A percentile compares a stretch with the other conserved stretches of the same genome.
These are phyloP conservation scores for Aspergillus pseudotamarii DNA, from an alignment of 2,329 filamentous ascomycete genomes.

Conservation along the genomic window DNA sequence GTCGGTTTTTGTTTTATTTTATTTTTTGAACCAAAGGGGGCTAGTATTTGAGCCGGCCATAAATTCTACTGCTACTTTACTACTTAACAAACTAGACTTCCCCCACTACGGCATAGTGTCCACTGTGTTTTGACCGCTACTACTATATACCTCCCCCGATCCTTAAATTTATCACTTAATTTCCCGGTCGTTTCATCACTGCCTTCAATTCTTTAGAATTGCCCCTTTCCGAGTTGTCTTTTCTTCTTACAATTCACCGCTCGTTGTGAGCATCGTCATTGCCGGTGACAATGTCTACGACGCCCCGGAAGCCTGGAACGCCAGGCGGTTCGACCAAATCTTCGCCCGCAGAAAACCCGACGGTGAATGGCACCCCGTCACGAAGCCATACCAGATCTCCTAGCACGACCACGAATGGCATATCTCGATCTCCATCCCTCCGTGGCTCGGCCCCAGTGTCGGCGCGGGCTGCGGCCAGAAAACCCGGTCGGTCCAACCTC, in stretches of 20 bases:
- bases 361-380: slow-evolving; percentile 38
- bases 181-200: slow-evolving; percentile 28
- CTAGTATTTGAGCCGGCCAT: slow-evolving; percentile 17
- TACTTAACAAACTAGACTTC: slow-evolving; percentile 6
- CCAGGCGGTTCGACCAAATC: slow-evolving; percentile 37
- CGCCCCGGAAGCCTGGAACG: slow-evolving; percentile 46
- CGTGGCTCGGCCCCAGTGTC: slow-evolving; percentile 63
- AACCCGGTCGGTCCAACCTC: slow-evolving; percentile 51
- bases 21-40: slow-evolving; percentile 8
- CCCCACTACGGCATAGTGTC: slow-evolving; percentile 24
- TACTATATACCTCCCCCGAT: slow-evolving; percentile 23
- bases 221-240: slow-evolving; percentile 18
- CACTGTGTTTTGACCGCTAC: slow-evolving; percentile 33
- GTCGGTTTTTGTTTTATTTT: not conserved
- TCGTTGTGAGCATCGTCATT: slow-evolving; percentile 8
- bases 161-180: slow-evolving; percentile 30
- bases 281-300: slow-evolving; percentile 44
- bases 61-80: slow-evolving; percentile 3
- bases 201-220: slow-evolving; percentile 10
- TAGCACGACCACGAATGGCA: slow-evolving; percentile 50
- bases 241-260: slow-evolving; percentile 8
- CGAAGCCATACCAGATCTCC: slow-evolving; percentile 52
- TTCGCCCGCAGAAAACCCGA: slow-evolving; percentile 31
- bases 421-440: slow-evolving; percentile 66
- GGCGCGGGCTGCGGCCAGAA: slow-evolving; percentile 70